Percentiles rank a stretch among this genome's conserved stretches.
Evolutionary conservation across 352 stramenopile species (phyloP).

Genomic region (Blastocystis sp.): DNA sequence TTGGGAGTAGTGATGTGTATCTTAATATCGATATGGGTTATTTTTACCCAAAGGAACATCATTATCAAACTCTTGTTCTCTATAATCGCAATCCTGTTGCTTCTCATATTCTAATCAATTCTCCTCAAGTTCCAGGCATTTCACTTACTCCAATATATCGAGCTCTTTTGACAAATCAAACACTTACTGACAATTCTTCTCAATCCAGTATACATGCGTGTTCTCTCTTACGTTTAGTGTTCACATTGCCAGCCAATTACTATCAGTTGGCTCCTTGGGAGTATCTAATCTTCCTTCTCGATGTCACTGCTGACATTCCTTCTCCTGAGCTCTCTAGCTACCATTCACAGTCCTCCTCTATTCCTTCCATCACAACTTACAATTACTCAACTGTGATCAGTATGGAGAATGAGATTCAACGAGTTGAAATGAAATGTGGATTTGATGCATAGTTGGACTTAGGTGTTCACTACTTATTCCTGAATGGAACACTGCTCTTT

Average conservation of each 20-base stretch:
- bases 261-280: constrained; percentile 24
- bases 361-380: constrained; percentile 34
- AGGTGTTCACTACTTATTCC: constrained; percentile 27
- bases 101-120: background rate
- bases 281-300: constrained; percentile 38
- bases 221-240: background rate
- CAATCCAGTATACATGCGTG: background rate
- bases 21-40: constrained; percentile 41
- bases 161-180: constrained; percentile 26
- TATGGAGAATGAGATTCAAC: background rate
- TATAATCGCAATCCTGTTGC: constrained; percentile 52
- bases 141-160: constrained; percentile 7
- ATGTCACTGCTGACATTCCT: background rate
- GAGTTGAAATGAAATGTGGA: background rate
- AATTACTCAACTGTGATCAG: constrained; percentile 1
- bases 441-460: background rate
- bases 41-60: constrained; percentile 25
- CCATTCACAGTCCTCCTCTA: background rate
- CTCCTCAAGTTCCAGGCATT: background rate
- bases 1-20: background rate
- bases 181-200: background rate
- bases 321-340: background rate
- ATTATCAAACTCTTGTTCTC: constrained; percentile 48
- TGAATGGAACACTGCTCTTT: constrained; percentile 35
- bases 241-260: background rate